These are phyloP conservation scores for Yamadazyma pseudoaaseri DNA, from an alignment of 1,139 yeast genomes.

Conservation along the genomic window DNA sequence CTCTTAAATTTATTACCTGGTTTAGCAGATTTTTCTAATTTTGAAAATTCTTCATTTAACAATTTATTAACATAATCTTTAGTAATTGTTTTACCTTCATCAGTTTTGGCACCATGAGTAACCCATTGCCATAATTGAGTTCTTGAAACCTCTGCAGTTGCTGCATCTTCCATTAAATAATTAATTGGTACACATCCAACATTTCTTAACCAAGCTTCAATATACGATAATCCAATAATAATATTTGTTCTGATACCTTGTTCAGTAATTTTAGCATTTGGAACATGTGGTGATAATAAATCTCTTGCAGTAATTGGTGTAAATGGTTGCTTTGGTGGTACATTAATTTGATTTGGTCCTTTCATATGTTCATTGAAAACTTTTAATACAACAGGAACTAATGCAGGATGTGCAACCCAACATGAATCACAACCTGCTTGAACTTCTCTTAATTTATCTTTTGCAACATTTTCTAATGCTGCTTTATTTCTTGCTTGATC, in stretches of 20 bases:
- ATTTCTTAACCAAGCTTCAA: conserved; percentile 83
- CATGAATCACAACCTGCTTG: conserved; percentile 77
- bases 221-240: conserved; percentile 70
- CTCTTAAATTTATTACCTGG: conserved; percentile 61
- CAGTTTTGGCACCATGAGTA: conserved; percentile 66
- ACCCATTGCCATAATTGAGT: conserved; percentile 86
- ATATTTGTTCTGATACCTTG: conserved; percentile 71
- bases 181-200: conserved; percentile 81
- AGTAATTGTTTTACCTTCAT: conserved; percentile 56
- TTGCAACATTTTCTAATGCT: conserved; percentile 71
- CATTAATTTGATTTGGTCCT: conserved; percentile 77
- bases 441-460: conserved; percentile 74
- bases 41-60: conserved; percentile 60
- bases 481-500: conserved; percentile 61
- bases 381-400: conserved; percentile 71
- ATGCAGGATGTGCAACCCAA: conserved; percentile 82
- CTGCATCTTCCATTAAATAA: conserved; percentile 85
- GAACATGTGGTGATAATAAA: conserved; percentile 66
- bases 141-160: conserved; percentile 84
- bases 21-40: conserved; percentile 47
- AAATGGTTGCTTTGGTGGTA: conserved; percentile 50
- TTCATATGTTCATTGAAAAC: conserved; percentile 82
- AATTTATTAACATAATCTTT: conserved; percentile 54
- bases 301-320: conserved; percentile 61
- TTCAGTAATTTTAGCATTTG: conserved; percentile 66